Percentiles rank a stretch among this genome's conserved stretches.
These are phyloP conservation scores for Fusarium continuum DNA, from an alignment of 2,329 filamentous ascomycete species.

Conservation along the genomic window DNA sequence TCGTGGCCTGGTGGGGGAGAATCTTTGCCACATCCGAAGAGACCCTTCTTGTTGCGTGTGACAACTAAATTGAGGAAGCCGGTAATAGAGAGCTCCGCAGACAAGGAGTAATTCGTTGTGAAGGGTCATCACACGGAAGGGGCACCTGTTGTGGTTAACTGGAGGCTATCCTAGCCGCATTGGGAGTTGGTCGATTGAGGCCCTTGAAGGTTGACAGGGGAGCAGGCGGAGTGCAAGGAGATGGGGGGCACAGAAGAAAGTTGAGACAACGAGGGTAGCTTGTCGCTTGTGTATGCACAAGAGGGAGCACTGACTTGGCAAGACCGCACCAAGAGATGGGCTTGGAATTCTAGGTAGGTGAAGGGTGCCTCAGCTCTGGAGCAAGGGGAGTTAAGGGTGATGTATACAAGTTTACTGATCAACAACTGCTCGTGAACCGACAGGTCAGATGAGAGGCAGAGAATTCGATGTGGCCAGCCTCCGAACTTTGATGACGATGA, in stretches of 20 bases:
- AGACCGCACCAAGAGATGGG: neutral
- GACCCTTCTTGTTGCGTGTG: conserved; percentile 14
- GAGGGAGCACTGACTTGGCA: conserved; percentile 7
- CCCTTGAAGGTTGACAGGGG: conserved; percentile 24
- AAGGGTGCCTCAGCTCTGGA: neutral
- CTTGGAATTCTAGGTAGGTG: conserved; percentile 11
- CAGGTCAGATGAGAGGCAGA: neutral
- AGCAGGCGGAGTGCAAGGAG: conserved; percentile 3
- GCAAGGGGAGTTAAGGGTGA: conserved; percentile 1
- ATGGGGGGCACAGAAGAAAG: neutral
- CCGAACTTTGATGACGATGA: conserved; percentile 1
- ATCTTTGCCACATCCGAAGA: conserved; percentile 18
- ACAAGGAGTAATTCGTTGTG: conserved; percentile 5
- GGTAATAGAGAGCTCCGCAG: conserved; percentile 10
- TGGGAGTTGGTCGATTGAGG: conserved; percentile 5
- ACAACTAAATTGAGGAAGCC: conserved; percentile 4
- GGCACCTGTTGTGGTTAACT: neutral
- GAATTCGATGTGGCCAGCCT: neutral
- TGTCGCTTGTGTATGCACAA: neutral
- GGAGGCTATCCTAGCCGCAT: conserved; percentile 20
- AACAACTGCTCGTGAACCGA: neutral
- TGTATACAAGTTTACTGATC: neutral
- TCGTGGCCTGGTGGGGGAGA: neutral
- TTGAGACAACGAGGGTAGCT: conserved; percentile 6
- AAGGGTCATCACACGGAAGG: conserved; percentile 6